Evolutionary conservation across 2,329 filamentous ascomycete species (phyloP).

Genomic region (Purpureocillium lavendulum): DNA sequence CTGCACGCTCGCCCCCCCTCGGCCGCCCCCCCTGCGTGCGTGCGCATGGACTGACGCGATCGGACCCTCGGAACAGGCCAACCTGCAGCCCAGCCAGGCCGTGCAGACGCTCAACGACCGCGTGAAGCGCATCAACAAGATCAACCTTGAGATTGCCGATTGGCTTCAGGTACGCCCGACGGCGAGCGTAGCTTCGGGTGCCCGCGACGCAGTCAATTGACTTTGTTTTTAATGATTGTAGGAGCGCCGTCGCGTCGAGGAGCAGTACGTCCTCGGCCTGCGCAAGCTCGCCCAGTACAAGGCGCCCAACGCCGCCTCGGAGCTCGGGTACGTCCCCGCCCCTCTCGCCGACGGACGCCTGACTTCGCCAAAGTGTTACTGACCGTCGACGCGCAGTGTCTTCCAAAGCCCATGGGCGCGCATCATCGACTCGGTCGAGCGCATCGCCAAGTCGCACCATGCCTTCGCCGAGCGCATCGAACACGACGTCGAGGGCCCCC

Average conservation of each 20-base stretch:
- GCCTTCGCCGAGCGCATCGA: slow-evolving; percentile 75
- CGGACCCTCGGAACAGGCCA: slow-evolving; percentile 46
- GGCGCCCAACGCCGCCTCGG: slow-evolving; percentile 65
- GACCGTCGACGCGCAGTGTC: slow-evolving; percentile 46
- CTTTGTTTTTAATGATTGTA: slow-evolving; percentile 30
- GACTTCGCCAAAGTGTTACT: slow-evolving; percentile 7
- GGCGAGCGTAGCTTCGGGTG: background rate
- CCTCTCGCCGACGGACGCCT: background rate
- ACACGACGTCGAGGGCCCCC: slow-evolving; percentile 74
- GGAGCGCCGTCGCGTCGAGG: slow-evolving; percentile 90
- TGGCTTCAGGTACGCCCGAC: slow-evolving; percentile 76
- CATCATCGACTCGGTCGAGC: slow-evolving; percentile 71
- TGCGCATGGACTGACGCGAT: slow-evolving; percentile 4
- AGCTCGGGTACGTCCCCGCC: slow-evolving; percentile 66
- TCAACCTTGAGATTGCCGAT: slow-evolving; percentile 89
- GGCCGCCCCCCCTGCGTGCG: too few relatives aligned
- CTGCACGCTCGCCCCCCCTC: slow-evolving; percentile 1
- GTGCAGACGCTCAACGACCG: slow-evolving; percentile 77
- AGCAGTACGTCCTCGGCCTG: slow-evolving; percentile 75
- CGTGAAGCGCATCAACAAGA: slow-evolving; percentile 73
- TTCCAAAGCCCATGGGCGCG: slow-evolving; percentile 88
- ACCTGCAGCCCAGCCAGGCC: slow-evolving; percentile 74
- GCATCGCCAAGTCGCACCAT: slow-evolving; percentile 76
- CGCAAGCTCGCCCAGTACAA: slow-evolving; percentile 71
- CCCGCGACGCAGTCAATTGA: too few relatives aligned